Evolutionary conservation across 2,329 filamentous ascomycete genomes (phyloP), one percentile per base, ranked within the genome.

Genomic region (Calonectria montana): DNA sequence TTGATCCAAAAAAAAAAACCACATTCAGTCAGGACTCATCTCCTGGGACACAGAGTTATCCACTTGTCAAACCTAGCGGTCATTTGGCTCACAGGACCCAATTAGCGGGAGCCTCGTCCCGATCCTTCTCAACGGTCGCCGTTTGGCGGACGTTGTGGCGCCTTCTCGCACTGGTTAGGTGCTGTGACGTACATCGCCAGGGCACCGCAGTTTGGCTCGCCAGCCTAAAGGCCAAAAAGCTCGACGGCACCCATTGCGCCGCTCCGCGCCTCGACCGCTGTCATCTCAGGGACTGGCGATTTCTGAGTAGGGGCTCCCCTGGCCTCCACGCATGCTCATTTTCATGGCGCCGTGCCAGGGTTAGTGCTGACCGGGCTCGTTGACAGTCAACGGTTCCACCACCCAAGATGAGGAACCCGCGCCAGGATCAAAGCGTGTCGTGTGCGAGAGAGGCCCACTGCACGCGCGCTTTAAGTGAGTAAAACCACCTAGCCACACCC

Each of bases 321-420:
- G 68, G 64, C 50, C 65, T 78, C 67, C 72, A 72, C 65, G 61
- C 75, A 70, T 53, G 65, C 73, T 72, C 73, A 62, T 77, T 78
- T 63, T 73, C 71, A 69, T 59, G 70, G 53, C 65, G 71, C 64
- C 71, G 55, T 59, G 61, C 75, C 64, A 70, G 72, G 75, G 47
- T 72, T 77, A 77, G 76, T 67, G 76, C 75, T 77, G 72, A 73
- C 75, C 71, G 41, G 70, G 66, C 62, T 72, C 69, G 68, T 50
- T 77, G 76, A 78, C 76, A 78, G 75, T 61, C 76, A 76, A 77
- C 74, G 74, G 76, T 75, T 73, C 76, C 76, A 78, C 76, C 71
- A 74, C 67, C 66, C 65, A 73, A 50, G 61, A 71, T 63, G 67
- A 68, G 55, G 27, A 59, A 35, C 37, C 50, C 48, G 48, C 41